Conservation (phyloP, 495 filamentous ascomycete species). For the Podospora tetraspora region DNA sequence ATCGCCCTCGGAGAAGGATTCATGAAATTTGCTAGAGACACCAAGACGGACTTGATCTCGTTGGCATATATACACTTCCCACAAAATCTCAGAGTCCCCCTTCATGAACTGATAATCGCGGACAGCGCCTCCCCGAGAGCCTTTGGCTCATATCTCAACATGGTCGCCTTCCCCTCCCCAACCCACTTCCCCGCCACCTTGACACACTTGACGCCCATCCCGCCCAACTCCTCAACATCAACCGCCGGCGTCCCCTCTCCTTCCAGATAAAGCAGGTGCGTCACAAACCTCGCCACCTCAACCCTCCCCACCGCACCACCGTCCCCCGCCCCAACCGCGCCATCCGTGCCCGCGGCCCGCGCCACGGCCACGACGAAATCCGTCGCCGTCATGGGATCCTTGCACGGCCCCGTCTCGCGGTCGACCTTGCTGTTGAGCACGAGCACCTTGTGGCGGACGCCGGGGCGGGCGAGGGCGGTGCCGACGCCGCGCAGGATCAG, state of each 20-base stretch:
- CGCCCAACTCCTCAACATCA: conserved; percentile 56
- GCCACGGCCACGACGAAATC: conserved; percentile 79
- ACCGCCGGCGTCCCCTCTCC: conserved; percentile 57
- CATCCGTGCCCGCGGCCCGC: conserved; percentile 49
- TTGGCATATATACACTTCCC: background rate
- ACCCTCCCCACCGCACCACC: conserved; percentile 41
- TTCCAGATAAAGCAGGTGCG: conserved; percentile 77
- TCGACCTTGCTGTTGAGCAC: conserved; percentile 80
- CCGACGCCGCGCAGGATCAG: conserved; percentile 65
- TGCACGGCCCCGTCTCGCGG: conserved; percentile 71
- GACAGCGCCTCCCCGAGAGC: conserved; percentile 72
- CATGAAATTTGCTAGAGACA: background rate
- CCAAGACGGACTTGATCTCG: background rate
- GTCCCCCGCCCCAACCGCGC: conserved; percentile 20
- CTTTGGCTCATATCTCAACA: conserved; percentile 70
- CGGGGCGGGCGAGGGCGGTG: conserved; percentile 38
- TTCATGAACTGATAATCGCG: conserved; percentile 58
- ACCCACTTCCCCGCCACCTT: conserved; percentile 67
- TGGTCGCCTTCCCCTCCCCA: conserved; percentile 32
- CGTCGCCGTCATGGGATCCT: conserved; percentile 56
- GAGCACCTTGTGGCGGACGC: conserved; percentile 67
- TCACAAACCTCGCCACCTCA: conserved; percentile 58
- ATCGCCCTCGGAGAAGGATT: background rate
- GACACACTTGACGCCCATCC: conserved; percentile 69
- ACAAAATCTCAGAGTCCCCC: background rate